Base-by-base conservation (phyloP, 2,329 filamentous ascomycete species). In the Pyrenophora graminea region DNA sequence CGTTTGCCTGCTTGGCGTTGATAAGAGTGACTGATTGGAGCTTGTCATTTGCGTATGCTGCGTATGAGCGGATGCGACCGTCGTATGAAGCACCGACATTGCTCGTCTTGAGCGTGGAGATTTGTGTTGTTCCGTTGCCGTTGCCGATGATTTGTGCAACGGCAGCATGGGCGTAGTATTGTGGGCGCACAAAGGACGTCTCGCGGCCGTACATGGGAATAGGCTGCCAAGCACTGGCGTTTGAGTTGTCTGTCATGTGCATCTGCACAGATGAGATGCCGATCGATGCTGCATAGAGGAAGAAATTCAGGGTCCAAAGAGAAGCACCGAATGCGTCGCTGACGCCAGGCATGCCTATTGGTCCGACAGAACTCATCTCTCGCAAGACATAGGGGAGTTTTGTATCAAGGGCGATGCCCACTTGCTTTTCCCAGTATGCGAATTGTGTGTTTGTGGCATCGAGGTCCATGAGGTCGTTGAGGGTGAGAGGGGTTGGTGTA, bases 171-270 rank as follows among this genome's bases (percentile, higher is more conserved):
- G 76, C 77, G 55, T 81, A 81, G 69, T 82, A 82, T 39, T 75
- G 68, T 1, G 79, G 78, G 21, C 79, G 75, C 8, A 81, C 77
- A 55, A 74, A 75, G 1, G 76, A 73, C 1, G 76, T 76, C 21
- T 68, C 64, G 4, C 64, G 71, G 23, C 70, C 75, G 54, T 76
- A 72, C 51, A 73, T 66, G 15, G 66, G 42, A 32, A 77, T 68
- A 13, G 79, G 79, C 55, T 78, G 75, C 79, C 79, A 82, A 2
- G 79, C 77, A 48, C 74, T 74, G 6, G 78, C 77, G 57, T 77
- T 77, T 53, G 78, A 80, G 64, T 80, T 80, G 64, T 80, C 78
- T 8, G 79, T 81, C 79, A 81, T 80, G 71, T 82, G 79, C 72
- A 81, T 76, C 54, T 80, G 73, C 2, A 81, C 77, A 7, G 76